Conservation (phyloP, 306 rosid species). For the Cotoneaster glaucophyllus region DNA sequence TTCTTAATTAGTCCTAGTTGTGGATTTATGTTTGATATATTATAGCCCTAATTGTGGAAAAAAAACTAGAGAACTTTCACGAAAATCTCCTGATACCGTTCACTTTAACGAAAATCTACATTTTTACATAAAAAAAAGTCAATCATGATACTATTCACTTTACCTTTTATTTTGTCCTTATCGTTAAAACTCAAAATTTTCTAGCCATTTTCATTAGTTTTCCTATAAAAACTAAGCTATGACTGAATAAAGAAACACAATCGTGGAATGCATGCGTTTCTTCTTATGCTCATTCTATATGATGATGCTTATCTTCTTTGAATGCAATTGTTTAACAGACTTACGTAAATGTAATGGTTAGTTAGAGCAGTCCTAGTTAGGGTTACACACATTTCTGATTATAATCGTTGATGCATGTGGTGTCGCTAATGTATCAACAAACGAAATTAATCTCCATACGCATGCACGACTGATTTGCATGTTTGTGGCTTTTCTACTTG, state of each 20-base stretch:
- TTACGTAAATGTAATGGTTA: neutral
- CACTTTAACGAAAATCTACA: too few species aligned
- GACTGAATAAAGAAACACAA: neutral
- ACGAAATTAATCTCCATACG: too few species aligned
- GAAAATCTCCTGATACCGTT: too few species aligned
- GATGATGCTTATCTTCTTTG: neutral
- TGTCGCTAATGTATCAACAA: too few species aligned
- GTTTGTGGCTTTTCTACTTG: neutral
- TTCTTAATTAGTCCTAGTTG: neutral
- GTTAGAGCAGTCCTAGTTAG: neutral
- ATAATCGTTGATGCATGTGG: neutral
- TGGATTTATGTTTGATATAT: neutral
- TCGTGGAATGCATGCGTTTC: neutral
- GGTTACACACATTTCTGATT: neutral
- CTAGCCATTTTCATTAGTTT: too few species aligned
- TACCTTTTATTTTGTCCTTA: too few species aligned
- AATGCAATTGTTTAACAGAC: neutral
- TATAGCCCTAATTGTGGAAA: neutral
- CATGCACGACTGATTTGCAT: neutral
- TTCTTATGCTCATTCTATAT: neutral
- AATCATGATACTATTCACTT: too few species aligned
- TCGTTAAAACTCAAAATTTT: too few species aligned
- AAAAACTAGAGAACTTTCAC: too few species aligned
- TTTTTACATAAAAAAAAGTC: too few species aligned
- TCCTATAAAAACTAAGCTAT: neutral